Evolutionary conservation across 345 rosid genomes (phyloP).

Genomic region (Cardamine resedifolia): DNA sequence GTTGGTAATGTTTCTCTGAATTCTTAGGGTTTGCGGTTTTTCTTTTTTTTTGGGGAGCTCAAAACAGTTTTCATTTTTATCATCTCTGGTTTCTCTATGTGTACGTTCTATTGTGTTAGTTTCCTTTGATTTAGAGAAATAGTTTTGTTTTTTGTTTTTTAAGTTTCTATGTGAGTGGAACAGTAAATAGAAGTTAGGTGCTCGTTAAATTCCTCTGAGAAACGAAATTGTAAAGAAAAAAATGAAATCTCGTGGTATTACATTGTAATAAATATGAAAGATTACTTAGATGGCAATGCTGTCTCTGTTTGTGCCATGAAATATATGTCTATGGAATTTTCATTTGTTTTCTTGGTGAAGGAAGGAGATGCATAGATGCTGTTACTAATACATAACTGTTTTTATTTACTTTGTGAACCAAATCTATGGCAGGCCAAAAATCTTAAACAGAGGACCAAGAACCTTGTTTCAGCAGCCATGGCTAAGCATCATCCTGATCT

Average conservation of each 20-base stretch:
- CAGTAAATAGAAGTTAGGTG: background rate
- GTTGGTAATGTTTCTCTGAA: background rate
- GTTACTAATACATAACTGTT: background rate
- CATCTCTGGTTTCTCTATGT: background rate
- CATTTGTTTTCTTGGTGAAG: background rate
- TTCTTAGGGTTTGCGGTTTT: background rate
- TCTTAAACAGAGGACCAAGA: background rate
- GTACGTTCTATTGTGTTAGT: background rate
- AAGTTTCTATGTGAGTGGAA: background rate
- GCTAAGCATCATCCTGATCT: slow-evolving; percentile 79
- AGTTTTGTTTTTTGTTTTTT: no score
- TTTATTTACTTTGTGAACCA: background rate
- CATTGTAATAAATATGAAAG: background rate
- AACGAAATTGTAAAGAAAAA: background rate
- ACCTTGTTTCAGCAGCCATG: slow-evolving; percentile 35
- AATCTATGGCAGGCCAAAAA: background rate
- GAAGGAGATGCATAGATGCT: background rate
- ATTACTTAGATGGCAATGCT: background rate
- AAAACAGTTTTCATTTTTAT: background rate
- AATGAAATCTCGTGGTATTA: background rate
- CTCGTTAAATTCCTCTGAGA: slow-evolving; percentile 25
- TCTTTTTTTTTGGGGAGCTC: background rate
- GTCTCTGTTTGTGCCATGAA: background rate
- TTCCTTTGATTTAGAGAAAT: background rate
- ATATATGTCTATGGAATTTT: background rate